Base-by-base conservation (phyloP, 306 rosid species). In the Glycine soja region DNA sequence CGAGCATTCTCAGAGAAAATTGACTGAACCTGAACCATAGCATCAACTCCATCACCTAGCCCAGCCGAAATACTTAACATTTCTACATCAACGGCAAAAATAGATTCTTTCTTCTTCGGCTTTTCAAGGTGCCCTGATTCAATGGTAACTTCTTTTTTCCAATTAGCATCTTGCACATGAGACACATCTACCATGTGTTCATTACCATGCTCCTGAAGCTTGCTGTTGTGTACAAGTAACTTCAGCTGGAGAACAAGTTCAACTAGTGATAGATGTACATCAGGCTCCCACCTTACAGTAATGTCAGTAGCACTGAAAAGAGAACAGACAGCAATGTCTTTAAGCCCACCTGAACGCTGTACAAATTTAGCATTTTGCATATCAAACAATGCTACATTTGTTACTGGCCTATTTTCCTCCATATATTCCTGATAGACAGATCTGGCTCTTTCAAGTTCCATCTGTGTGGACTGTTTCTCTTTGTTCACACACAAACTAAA, bases 281-380 rank as follows among this genome's bases (percentile, higher is more conserved):
- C 99, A 85, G 98, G 99, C 72, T 90, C 99, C 99, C 99, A 96
- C 85, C 97, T 88, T 53, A 96, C 82, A 24, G 90, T 75, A 77
- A 96, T 96, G 82, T 96, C 94, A 59, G 98, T 93, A 70, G 99
- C 98, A 85, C 99, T 93, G 86, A 96, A 96, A 85, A 96, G 98
- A 77, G 99, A 93, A 85, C 98, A 92, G n/a, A 93, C 91, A 82
- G 94, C 78, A 80, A 93, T 85, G 88, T 96, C 97, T 83, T 91
- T 96, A 77, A 82, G 91, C 84, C 97, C 98, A 79, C 98, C 93
- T 79, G 98, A 83, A 74, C 97, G 93, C 75, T 85, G 90, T 71
- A 96, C 98, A 85, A 96, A 88, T 90, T 96, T 96, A 69, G 98
- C 93, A 92, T 93, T 96, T 78, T 90, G 99, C 89, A 96, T 88